Percentiles rank a stretch among this genome's conserved stretches.
These are phyloP conservation scores for Dentiscutata heterogama DNA, from an alignment of 371 early-diverging fungal genomes.

Conservation along the genomic window DNA sequence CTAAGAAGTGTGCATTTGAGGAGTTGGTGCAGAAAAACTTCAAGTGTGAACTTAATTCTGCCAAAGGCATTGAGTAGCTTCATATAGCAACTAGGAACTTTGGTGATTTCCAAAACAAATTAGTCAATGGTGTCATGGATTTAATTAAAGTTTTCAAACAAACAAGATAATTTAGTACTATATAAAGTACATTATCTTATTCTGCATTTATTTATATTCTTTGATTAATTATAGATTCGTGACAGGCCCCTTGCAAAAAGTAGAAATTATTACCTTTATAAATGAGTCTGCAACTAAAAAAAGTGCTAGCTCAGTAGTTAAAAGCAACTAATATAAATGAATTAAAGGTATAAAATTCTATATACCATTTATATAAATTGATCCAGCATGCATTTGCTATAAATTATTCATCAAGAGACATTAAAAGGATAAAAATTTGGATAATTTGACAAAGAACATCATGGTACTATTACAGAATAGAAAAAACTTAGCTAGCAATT, in stretches of 20 bases:
- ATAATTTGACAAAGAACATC: slow-evolving; percentile 2
- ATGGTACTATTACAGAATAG: neutral
- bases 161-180: neutral
- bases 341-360: neutral
- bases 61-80: neutral
- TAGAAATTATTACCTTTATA: neutral
- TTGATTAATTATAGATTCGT: neutral
- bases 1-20: neutral
- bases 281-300: neutral
- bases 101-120: neutral
- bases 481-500: neutral
- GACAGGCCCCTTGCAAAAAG: neutral
- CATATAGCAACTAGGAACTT: neutral
- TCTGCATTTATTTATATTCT: neutral
- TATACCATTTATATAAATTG: neutral
- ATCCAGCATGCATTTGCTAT: neutral
- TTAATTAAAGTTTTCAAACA: neutral
- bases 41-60: slow-evolving; percentile 6
- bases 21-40: neutral
- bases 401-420: neutral
- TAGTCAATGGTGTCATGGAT: neutral
- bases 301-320: neutral
- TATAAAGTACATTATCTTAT: no score
- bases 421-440: neutral
- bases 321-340: neutral